Percentiles rank a stretch among this genome's conserved stretches.
Conservation (phyloP, 2,329 filamentous ascomycete species). For the Penicillium sp. region DNA sequence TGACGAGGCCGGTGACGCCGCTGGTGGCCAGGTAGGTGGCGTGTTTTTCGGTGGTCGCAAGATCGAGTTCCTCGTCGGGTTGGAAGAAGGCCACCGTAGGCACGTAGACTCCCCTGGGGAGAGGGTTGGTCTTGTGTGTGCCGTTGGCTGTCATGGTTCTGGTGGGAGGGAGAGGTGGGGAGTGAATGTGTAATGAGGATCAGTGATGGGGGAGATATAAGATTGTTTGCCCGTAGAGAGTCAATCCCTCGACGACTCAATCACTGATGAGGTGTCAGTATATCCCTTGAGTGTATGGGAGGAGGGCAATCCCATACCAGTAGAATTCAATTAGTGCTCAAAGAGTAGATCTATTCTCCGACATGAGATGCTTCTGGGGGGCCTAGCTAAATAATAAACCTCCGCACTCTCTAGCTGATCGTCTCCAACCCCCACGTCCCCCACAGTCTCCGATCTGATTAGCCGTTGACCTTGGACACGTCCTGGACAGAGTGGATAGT, state of each 20-base stretch:
- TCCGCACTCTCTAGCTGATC: slow-evolving; percentile 2
- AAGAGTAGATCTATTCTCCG: background rate
- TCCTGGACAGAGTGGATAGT: background rate
- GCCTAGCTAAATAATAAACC: slow-evolving; percentile 21
- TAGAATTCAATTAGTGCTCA: background rate
- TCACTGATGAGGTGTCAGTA: background rate
- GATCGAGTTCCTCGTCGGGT: slow-evolving; percentile 67
- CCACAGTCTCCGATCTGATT: slow-evolving; percentile 14
- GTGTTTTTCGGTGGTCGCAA: slow-evolving; percentile 60
- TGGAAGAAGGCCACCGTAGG: slow-evolving; percentile 77
- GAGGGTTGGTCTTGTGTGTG: slow-evolving; percentile 30
- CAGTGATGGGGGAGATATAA: background rate
- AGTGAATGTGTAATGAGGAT: background rate
- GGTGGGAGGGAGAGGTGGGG: no score
- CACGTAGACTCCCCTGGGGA: slow-evolving; percentile 65
- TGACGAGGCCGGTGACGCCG: slow-evolving; percentile 73
- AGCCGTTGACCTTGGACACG: slow-evolving; percentile 10
- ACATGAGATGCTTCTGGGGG: background rate
- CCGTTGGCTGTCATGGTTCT: slow-evolving; percentile 35
- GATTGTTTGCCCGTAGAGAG: background rate
- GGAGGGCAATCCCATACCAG: background rate
- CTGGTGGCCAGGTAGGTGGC: slow-evolving; percentile 71
- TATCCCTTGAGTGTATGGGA: background rate
- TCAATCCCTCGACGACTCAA: background rate
- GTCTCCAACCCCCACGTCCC: slow-evolving; percentile 26